Evolutionary conservation across 106 monocot species (phyloP), one percentile per base, ranked within the genome.

Genomic region (Vanilla planifolia): DNA sequence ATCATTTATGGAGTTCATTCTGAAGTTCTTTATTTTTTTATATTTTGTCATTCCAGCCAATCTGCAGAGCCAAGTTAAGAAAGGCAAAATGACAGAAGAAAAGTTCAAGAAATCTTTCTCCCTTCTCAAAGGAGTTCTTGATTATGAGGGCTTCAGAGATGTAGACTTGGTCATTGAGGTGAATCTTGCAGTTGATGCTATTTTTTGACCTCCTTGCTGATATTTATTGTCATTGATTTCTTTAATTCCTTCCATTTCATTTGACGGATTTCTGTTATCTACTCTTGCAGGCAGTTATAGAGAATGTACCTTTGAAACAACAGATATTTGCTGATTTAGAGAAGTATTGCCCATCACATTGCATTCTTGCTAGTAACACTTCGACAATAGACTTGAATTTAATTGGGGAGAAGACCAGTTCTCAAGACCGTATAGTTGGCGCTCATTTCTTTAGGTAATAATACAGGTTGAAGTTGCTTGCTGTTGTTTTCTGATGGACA

Each of bases 251-350:
- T 50, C 25, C 21, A 1, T 50, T 37, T 37, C 37, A 37, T 37
- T 37, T 37, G 5, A 37, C 37, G 37, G 44, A 3, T 8, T 9
- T 24, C 9, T 22, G 25, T 21, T 20, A 50, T 53, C n/a, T 53
- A 5, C 29, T 16, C 4, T 14, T 21, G 50, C 95, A 98, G 96
- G 91, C 98, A 29, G 98, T 88, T 59, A 85, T 88, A 65, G 98
- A 99, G 60, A 85, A 99, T 68, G 75, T 99, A 13, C 74, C 84
- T 19, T 63, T 98, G 41, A 98, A 98, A 75, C 91, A 91, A 59
- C 76, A 88, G 77, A 81, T 91, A 70, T 96, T 96, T 82, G 47
- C 65, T 57, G 85, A 88, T 41, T 71, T 88, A 16, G 75, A 75
- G 28, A 68, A 68, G 26, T 36, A 46, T 26, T 75, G 75, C 42